phyloP scores from a whole-genome alignment of 176 grass and related monocot genomes.

The Aegilops tauschii region DNA sequence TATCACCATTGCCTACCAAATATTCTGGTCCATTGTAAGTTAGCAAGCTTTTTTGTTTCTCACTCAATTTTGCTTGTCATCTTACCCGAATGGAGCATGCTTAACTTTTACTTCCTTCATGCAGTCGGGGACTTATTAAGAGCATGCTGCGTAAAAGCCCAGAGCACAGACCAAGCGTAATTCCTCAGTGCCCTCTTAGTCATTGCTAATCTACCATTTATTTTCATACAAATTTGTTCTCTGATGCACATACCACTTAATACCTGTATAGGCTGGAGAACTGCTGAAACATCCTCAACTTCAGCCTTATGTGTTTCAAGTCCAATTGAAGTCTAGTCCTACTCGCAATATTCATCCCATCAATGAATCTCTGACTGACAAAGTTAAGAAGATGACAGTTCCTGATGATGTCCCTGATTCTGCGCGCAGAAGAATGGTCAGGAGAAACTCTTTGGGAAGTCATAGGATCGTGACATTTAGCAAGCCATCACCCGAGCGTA shows the following conservation, averaged over 20 bases:
- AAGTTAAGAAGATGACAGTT: slow-evolving; percentile 77
- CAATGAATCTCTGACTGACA: slow-evolving; percentile 41
- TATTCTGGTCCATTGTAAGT: slow-evolving; percentile 98
- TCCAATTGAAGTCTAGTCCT: slow-evolving; percentile 82
- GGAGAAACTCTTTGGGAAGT: slow-evolving; percentile 61
- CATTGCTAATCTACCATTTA: neutral
- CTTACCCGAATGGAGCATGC: slow-evolving; percentile 21
- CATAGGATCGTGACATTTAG: slow-evolving; percentile 62
- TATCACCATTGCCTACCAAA: slow-evolving; percentile 78
- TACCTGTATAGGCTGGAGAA: slow-evolving; percentile 70
- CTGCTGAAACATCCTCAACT: slow-evolving; percentile 83
- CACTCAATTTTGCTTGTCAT: slow-evolving; percentile 14
- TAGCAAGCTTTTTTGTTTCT: slow-evolving; percentile 12
- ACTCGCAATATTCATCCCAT: slow-evolving; percentile 47
- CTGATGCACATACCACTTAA: neutral
- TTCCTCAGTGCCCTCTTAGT: slow-evolving; percentile 2
- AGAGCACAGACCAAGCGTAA: slow-evolving; percentile 91
- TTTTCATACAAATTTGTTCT: slow-evolving; percentile 6
- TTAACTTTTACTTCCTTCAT: slow-evolving; percentile 35
- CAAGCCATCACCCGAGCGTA: slow-evolving; percentile 56
- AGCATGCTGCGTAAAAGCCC: slow-evolving; percentile 97
- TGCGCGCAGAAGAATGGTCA: slow-evolving; percentile 45
- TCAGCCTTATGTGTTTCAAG: slow-evolving; percentile 88
- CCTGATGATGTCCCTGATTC: slow-evolving; percentile 50
- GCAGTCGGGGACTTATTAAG: slow-evolving; percentile 91